Percentiles rank a stretch among this genome's conserved stretches.
These are phyloP conservation scores for Penicillium glabrum DNA, from an alignment of 2,329 filamentous ascomycete species.

Conservation along the genomic window DNA sequence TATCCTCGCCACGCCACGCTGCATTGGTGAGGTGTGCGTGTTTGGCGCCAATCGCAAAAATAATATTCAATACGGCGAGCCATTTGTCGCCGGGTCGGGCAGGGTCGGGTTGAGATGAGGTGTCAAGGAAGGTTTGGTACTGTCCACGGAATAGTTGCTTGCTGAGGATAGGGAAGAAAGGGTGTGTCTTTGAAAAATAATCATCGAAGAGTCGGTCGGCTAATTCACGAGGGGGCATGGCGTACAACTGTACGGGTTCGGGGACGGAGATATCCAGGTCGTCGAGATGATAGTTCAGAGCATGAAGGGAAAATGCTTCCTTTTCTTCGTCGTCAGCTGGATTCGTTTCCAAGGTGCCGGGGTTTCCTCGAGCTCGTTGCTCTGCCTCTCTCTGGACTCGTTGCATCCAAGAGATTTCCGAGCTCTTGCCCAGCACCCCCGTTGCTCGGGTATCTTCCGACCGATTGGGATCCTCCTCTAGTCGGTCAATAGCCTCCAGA, in stretches of 20 bases:
- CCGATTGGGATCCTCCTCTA: conserved; percentile 46
- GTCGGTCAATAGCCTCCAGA: conserved; percentile 44
- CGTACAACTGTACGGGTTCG: conserved; percentile 43
- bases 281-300: conserved; percentile 44
- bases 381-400: conserved; percentile 40
- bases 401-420: conserved; percentile 48
- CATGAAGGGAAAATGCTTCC: conserved; percentile 30
- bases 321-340: conserved; percentile 24
- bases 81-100: conserved; percentile 34
- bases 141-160: conserved; percentile 37
- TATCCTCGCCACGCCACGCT: conserved; percentile 41
- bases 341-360: conserved; percentile 26
- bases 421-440: conserved; percentile 48
- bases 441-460: conserved; percentile 37
- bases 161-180: conserved; percentile 42
- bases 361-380: conserved; percentile 29
- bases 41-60: conserved; percentile 47
- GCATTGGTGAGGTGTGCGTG: conserved; percentile 45
- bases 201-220: conserved; percentile 38
- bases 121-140: conserved; percentile 31
- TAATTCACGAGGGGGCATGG: conserved; percentile 37
- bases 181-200: conserved; percentile 39
- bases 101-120: conserved; percentile 8
- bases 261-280: conserved; percentile 43
- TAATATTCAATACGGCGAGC: conserved; percentile 48